A percentile compares a stretch with the other conserved stretches of the same genome.
phyloP scores from a whole-genome alignment of 768 basidiomycete species.

The Xerocomus potaroensis region DNA sequence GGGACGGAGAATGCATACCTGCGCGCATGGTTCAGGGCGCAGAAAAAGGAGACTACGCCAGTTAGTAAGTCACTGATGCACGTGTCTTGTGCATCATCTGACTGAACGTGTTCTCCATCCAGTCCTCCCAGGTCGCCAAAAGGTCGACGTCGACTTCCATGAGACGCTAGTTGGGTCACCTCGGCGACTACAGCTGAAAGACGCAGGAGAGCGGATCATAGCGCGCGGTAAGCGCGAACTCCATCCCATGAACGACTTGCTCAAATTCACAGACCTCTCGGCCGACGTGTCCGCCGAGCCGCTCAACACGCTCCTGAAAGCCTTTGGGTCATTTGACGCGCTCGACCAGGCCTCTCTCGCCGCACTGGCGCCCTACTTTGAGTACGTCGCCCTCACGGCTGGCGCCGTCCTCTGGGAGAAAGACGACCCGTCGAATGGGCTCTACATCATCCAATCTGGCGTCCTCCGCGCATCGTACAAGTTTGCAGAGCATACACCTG shows the following conservation, averaged over 20 bases:
- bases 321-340: slow-evolving; percentile 71
- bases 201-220: slow-evolving; percentile 69
- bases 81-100: not conserved
- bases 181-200: slow-evolving; percentile 59
- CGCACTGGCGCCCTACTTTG: slow-evolving; percentile 68
- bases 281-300: slow-evolving; percentile 51
- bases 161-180: slow-evolving; percentile 55
- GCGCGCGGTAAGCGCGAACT: slow-evolving; percentile 44
- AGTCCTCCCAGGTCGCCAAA: slow-evolving; percentile 60
- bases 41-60: slow-evolving; percentile 48
- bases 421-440: slow-evolving; percentile 70
- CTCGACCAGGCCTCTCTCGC: slow-evolving; percentile 54
- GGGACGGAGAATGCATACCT: slow-evolving; percentile 96
- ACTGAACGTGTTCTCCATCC: not conserved
- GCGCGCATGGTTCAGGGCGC: slow-evolving; percentile 69
- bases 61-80: slow-evolving; percentile 37
- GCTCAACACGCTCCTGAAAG: slow-evolving; percentile 67
- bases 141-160: slow-evolving; percentile 42
- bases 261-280: slow-evolving; percentile 17
- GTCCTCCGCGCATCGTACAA: slow-evolving; percentile 79
- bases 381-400: slow-evolving; percentile 50
- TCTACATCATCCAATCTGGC: slow-evolving; percentile 88
- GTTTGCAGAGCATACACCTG: slow-evolving; percentile 63
- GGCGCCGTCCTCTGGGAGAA: slow-evolving; percentile 71
- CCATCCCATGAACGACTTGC: not conserved